These are phyloP conservation scores for Senecio squalidus DNA, from an alignment of 140 eudicot species.

Conservation along the genomic window DNA sequence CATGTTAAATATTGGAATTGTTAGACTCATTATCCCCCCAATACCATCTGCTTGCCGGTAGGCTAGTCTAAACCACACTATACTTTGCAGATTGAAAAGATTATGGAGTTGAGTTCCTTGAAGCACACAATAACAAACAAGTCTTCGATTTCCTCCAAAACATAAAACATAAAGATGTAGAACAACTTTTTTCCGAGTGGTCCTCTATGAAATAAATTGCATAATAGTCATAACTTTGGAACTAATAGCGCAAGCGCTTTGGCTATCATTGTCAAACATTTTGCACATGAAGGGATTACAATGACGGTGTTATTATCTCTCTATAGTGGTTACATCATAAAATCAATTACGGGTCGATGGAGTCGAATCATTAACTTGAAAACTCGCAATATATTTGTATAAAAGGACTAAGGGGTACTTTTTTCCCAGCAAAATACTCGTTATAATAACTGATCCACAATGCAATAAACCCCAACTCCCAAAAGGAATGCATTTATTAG, in stretches of 20 bases:
- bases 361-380: no score
- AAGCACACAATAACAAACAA: neutral
- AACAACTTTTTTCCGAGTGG: neutral
- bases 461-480: no score
- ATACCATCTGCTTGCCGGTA: conserved; percentile 5
- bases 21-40: neutral
- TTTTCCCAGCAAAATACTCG: no score
- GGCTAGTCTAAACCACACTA: neutral
- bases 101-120: conserved; percentile 1
- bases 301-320: neutral
- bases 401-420: no score
- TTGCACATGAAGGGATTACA: neutral
- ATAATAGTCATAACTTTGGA: neutral
- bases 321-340: no score
- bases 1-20: neutral
- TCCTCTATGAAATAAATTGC: neutral
- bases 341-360: no score
- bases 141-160: neutral
- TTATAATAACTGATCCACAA: no score
- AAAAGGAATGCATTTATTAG: no score
- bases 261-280: neutral
- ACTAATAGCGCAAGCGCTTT: neutral
- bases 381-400: no score
- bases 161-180: neutral
- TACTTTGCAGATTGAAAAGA: neutral